A percentile compares a stretch with the other conserved stretches of the same genome.
Evolutionary conservation across 202 grass and related monocot genomes (phyloP).

Genomic region (Eragrostis tef): DNA sequence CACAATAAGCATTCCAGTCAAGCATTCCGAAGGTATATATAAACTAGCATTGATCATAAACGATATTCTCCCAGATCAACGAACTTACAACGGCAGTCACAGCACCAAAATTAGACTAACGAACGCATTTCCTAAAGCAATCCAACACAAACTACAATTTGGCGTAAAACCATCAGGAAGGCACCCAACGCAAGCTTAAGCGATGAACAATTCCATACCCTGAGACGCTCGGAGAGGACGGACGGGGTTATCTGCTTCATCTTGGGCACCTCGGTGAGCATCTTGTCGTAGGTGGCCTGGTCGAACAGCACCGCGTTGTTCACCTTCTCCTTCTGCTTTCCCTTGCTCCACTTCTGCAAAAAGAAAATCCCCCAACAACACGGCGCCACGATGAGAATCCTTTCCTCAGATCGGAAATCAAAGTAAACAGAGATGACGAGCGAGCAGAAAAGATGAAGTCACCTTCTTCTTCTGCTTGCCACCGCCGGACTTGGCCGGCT

Average conservation of each 20-base stretch:
- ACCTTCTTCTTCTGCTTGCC: no score
- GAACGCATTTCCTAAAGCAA: background rate
- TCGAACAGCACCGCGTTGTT: no score
- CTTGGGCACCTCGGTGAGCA: no score
- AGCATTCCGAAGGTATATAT: background rate
- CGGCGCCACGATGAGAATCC: no score
- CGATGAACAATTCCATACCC: slow-evolving; percentile 46
- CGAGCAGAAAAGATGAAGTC: no score
- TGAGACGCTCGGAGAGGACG: slow-evolving; percentile 76
- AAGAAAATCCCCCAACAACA: no score
- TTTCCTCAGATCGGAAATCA: no score
- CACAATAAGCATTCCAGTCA: background rate
- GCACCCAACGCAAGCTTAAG: background rate
- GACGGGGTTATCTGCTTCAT: slow-evolving; percentile 32
- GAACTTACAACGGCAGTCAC: background rate
- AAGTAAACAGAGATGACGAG: no score
- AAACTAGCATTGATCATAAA: background rate
- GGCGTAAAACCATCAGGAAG: background rate
- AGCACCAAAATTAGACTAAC: background rate
- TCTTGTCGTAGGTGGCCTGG: no score
- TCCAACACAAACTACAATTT: background rate
- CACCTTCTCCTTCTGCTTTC: no score
- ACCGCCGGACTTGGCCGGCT: no score
- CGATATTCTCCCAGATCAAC: background rate
- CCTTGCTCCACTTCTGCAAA: no score